These are phyloP conservation scores for Kwoniella mangroviensis DNA, from an alignment of 768 basidiomycete species.

Conservation along the genomic window DNA sequence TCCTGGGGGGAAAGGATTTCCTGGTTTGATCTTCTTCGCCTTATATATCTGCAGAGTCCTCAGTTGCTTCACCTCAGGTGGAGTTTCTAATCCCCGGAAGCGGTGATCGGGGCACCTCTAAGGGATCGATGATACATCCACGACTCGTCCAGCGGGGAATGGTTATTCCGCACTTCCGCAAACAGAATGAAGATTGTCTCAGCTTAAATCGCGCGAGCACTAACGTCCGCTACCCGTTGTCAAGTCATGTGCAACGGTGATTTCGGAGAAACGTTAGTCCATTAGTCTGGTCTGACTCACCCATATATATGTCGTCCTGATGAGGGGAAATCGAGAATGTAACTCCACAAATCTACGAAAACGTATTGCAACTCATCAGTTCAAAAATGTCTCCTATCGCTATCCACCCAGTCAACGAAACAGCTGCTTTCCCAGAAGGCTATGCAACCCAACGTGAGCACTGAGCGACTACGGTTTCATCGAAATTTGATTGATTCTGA, in stretches of 20 bases:
- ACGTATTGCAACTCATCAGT: background rate
- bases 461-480: too few species aligned
- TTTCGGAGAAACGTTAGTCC: too few species aligned
- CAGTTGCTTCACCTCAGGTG: background rate
- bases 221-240: too few species aligned
- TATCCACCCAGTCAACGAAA: slow-evolving; percentile 10
- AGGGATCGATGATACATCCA: background rate
- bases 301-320: too few species aligned
- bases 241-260: too few species aligned
- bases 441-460: slow-evolving; percentile 40
- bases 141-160: background rate
- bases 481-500: background rate
- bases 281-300: too few species aligned
- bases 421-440: slow-evolving; percentile 29
- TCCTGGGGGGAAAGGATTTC: background rate
- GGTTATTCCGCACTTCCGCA: background rate
- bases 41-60: background rate
- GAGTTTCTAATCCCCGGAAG: background rate
- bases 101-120: background rate
- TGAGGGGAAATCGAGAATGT: too few species aligned
- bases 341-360: too few species aligned
- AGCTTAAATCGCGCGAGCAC: slow-evolving; percentile 1
- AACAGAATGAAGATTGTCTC: background rate
- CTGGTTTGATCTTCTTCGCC: background rate
- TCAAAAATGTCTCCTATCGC: slow-evolving; percentile 19